Evolutionary conservation across 2,329 filamentous ascomycete species (phyloP), one percentile per base, ranked within the genome.

Genomic region (Xylariaceae sp.): DNA sequence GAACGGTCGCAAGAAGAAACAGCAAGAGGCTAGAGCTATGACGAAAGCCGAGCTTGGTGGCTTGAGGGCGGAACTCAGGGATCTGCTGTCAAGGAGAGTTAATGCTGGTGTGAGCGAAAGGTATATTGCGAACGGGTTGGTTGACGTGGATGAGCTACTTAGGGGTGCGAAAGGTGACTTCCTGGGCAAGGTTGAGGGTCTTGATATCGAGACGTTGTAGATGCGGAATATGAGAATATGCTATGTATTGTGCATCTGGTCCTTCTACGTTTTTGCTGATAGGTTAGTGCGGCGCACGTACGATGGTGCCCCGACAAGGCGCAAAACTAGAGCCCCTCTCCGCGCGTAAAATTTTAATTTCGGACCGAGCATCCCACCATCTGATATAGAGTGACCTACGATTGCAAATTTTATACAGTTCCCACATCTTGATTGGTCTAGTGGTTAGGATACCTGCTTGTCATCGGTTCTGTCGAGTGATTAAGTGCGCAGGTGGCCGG

Each of bases 51-150:
- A 97, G 69, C 69, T 95, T 63, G 83, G 77, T 1, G 80, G 76
- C 0, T 70, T 94, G 67, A 82, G 83, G 59, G 88, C 84, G 0
- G 85, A 95, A 71, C 70, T 97, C 63, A 86, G 82, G 62, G 78
- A 81, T 41, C 69, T 95, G 61, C 70, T 97, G 64, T 76, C 76
- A 3, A 81, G 86, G 69, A 81, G 89, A 53, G 82, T 97, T 50
- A 97, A 97, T 65, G 79, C 90, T 14, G 92, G 93, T 6, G 89
- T 96, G 22, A 96, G 89, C 65, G 90, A 92, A 73, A 82, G 80
- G 63, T 97, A 97, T 70, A 76, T 97, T 55, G 89, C 90, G 0
- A 82, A 83, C n/a, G 89, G 90, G 0, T 76, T 82, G n/a, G 82
- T 96, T n/a, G 88, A 97, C 72, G 77, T 96, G 6, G 86, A 86